Base-by-base conservation (phyloP, 768 basidiomycete genomes). In the Wakefieldia striispora region DNA sequence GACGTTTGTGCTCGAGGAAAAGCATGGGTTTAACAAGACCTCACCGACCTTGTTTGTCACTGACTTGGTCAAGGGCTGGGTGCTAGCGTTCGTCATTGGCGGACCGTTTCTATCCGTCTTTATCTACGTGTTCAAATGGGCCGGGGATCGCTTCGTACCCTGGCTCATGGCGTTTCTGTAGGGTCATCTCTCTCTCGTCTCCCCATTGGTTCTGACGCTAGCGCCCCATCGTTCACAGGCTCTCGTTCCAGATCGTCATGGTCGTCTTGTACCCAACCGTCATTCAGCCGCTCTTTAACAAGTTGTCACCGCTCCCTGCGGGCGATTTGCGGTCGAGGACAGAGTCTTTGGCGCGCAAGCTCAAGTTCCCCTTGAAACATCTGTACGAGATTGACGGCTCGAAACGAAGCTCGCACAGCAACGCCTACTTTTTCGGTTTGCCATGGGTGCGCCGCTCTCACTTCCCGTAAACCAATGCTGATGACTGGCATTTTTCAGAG, bases 361-460 rank as follows among this genome's bases (percentile, higher is more conserved):
- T 98, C 60, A 83, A 86, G 50, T 99, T 98, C 80, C 95, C 97
- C 0, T 73, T 97, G 49, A 97, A 88, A 63, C 88, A 95, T 67
- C 68, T 99, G 45, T 98, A 95, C 66, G 93, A 97, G 66, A 97
- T 98, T 58, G 95, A 98, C 64, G 97, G 97, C 24, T 93, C 89
- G 31, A 97, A 97, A 74, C 83, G 95, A 41, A 91, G 88, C 69
- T 88, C 91, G 3, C 95, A 99, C 71, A 89, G 86, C 58, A 97
- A 97, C 57, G 95, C 95, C n/a, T 98, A 97, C 73, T 97, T 97
- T 77, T 97, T 93, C 56, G 95, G 95, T 50, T 79, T 97, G 12
- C 95, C 95, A 1, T 95, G 93, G 88, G 91, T 91, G 43, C 36
- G 75, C 71, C 37, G n/a, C 27, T 12, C 45, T 37, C 47, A 19